These are phyloP conservation scores for Metschnikowia baotianmanensis DNA, from an alignment of 805 yeast species.

Conservation along the genomic window DNA sequence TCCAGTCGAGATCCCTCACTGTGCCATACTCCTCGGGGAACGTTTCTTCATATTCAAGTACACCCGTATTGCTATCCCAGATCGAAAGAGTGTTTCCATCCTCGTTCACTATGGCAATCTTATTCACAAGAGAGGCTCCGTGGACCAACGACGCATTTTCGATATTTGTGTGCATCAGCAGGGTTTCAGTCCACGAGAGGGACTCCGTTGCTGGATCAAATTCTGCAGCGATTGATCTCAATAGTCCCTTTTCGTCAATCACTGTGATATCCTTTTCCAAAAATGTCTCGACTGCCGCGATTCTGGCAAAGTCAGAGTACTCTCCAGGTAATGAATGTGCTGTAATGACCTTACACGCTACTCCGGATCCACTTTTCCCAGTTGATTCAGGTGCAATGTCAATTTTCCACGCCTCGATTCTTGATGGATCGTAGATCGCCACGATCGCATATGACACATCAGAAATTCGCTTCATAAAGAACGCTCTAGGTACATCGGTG, in stretches of 20 bases:
- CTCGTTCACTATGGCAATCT: slow-evolving; percentile 70
- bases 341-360: slow-evolving; percentile 4
- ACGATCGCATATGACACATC: slow-evolving; percentile 40
- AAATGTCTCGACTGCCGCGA: slow-evolving; percentile 61
- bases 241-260: slow-evolving; percentile 44
- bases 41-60: slow-evolving; percentile 59
- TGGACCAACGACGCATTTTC: slow-evolving; percentile 51
- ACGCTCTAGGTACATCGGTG: slow-evolving; percentile 22
- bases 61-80: slow-evolving; percentile 75
- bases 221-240: slow-evolving; percentile 21
- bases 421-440: slow-evolving; percentile 44
- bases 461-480: slow-evolving; percentile 20
- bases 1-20: too few relatives aligned
- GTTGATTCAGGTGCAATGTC: slow-evolving; percentile 1
- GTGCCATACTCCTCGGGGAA: slow-evolving; percentile 31
- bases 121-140: slow-evolving; percentile 69
- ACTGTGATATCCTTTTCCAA: slow-evolving; percentile 44
- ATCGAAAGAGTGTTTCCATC: slow-evolving; percentile 52
- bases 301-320: slow-evolving; percentile 33
- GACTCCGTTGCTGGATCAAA: slow-evolving; percentile 18
- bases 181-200: slow-evolving; percentile 55
- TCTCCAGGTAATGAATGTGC: slow-evolving; percentile 34
- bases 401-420: slow-evolving; percentile 44
- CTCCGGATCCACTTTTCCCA: background rate
- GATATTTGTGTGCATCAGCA: slow-evolving; percentile 55